These are phyloP conservation scores for Cordyceps tenuipes DNA, from an alignment of 2,329 filamentous ascomycete species.

Conservation along the genomic window DNA sequence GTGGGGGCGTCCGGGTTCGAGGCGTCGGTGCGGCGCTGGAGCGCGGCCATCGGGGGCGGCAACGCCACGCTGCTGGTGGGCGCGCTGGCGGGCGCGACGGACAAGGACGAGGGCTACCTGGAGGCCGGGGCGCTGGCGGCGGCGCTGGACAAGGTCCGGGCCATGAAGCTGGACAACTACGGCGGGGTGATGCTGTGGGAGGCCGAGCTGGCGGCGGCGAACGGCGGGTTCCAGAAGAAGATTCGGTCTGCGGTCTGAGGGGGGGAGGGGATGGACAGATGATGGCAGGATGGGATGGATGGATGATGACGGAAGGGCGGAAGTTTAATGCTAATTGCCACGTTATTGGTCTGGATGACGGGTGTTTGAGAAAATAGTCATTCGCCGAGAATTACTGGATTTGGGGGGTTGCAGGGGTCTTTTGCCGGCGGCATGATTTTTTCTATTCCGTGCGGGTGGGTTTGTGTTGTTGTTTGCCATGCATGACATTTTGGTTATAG, in stretches of 20 bases:
- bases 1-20: slow-evolving; percentile 45
- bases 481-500: no score
- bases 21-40: slow-evolving; percentile 57
- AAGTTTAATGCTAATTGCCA: neutral
- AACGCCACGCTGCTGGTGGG: slow-evolving; percentile 53
- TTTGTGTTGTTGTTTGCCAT: no score
- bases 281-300: no score
- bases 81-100: slow-evolving; percentile 43
- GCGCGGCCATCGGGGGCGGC: slow-evolving; percentile 40
- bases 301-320: neutral
- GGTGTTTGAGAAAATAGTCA: neutral
- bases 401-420: neutral
- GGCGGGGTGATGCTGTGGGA: slow-evolving; percentile 63
- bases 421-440: neutral
- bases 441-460: no score
- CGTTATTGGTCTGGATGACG: neutral
- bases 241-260: neutral
- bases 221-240: slow-evolving; percentile 32
- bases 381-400: slow-evolving; percentile 7
- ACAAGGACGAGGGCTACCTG: slow-evolving; percentile 45
- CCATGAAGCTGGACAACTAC: slow-evolving; percentile 46
- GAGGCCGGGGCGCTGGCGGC: slow-evolving; percentile 32
- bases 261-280: neutral
- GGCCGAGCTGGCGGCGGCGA: slow-evolving; percentile 46
- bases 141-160: slow-evolving; percentile 40